These are phyloP conservation scores for Prunus padus DNA, from an alignment of 306 rosid species.

Conservation along the genomic window DNA sequence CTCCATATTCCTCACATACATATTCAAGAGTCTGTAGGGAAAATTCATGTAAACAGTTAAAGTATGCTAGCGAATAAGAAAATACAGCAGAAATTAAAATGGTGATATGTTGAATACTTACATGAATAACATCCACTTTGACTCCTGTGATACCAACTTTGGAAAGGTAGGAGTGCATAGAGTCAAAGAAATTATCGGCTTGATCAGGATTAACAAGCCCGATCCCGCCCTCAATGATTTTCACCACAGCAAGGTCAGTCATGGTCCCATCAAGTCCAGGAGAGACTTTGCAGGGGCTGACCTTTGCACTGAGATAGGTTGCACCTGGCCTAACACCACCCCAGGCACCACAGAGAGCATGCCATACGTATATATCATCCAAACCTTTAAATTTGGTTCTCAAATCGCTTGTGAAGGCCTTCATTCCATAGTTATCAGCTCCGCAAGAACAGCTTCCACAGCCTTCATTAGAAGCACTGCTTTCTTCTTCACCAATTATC, in stretches of 20 bases:
- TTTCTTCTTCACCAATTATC: slow-evolving; percentile 43
- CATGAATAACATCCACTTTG: slow-evolving; percentile 85
- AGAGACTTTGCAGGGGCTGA: slow-evolving; percentile 60
- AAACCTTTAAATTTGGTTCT: slow-evolving; percentile 59
- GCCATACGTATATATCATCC: slow-evolving; percentile 86
- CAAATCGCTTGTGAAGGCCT: slow-evolving; percentile 76
- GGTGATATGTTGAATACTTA: slow-evolving; percentile 28
- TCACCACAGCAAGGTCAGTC: slow-evolving; percentile 75
- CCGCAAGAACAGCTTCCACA: slow-evolving; percentile 21
- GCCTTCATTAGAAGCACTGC: slow-evolving; percentile 4
- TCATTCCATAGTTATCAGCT: slow-evolving; percentile 48
- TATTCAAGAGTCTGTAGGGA: slow-evolving; percentile 59
- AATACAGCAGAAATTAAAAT: not conserved
- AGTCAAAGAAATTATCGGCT: slow-evolving; percentile 57
- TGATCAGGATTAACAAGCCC: slow-evolving; percentile 83
- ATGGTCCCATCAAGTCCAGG: slow-evolving; percentile 75
- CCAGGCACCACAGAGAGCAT: slow-evolving; percentile 88
- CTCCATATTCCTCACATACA: slow-evolving; percentile 68
- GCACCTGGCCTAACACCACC: slow-evolving; percentile 89
- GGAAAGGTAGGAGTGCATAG: slow-evolving; percentile 84
- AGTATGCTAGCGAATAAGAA: not conserved
- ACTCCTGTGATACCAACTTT: slow-evolving; percentile 73
- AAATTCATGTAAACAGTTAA: not conserved
- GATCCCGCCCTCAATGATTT: slow-evolving; percentile 59
- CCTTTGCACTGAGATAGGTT: slow-evolving; percentile 51